Percentiles rank a stretch among this genome's conserved stretches.
phyloP scores from a whole-genome alignment of 768 basidiomycete species.

The Suillus placidus region DNA sequence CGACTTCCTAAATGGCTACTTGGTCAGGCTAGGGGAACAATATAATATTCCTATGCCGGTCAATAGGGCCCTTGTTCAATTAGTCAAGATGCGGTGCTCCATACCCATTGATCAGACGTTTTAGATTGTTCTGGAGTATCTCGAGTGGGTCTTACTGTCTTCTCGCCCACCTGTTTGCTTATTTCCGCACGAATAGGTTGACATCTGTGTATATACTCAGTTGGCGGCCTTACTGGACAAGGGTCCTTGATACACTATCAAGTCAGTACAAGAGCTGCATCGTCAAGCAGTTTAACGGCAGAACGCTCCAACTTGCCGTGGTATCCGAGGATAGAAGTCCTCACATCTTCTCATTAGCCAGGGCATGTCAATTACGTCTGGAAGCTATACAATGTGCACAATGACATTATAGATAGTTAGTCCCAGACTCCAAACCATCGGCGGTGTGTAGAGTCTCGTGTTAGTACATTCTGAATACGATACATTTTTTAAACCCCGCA shows the following conservation, averaged over 20 bases:
- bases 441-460: background rate
- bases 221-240: background rate
- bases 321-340: background rate
- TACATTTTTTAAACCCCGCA: background rate
- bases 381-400: background rate
- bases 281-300: too few species aligned
- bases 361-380: background rate
- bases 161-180: background rate
- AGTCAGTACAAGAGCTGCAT: background rate
- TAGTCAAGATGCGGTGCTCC: constrained; percentile 59
- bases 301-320: background rate
- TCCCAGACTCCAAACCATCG: background rate
- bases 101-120: constrained; percentile 56
- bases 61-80: constrained; percentile 54
- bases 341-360: background rate
- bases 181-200: background rate
- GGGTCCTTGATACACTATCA: background rate
- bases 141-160: background rate
- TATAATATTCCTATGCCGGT: constrained; percentile 62
- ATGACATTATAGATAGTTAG: background rate
- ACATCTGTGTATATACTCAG: background rate
- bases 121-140: constrained; percentile 8
- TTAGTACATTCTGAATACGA: background rate
- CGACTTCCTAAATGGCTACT: constrained; percentile 80
- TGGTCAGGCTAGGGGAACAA: constrained; percentile 60